Evolutionary conservation across 176 grass and related monocot species (phyloP), one percentile per base, ranked within the genome.

Genomic region (Carex pumila): DNA sequence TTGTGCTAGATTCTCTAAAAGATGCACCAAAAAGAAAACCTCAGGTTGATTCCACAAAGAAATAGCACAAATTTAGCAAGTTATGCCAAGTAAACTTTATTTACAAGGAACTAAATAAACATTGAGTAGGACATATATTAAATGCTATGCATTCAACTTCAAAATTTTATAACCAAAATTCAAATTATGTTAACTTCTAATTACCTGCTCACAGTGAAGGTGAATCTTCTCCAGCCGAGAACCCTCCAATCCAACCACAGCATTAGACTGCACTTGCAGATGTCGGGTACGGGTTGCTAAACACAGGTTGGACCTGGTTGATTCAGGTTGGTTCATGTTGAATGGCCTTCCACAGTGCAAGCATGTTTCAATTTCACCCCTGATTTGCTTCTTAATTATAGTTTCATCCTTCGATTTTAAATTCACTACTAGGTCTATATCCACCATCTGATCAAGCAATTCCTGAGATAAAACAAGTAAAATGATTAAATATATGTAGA

Each of bases 371-470:
- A 90, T 89, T 30, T 90, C 86, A 2, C 85, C 84, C 32, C 65
- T 87, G 14, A 88, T 91, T 15, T 88, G 84, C 65, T 89, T 90
- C 85, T 95, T 99, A 88, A 95, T 85, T 50, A 92, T 86, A 53
- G 89, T 93, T 53, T 95, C 84, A 63, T 92, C 91, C 22, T 84
- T 84, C 21, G 87, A 99, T 89, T 99, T 99, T 83, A 99, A 95
- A 87, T 99, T 99, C 85, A 99, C 86, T 85, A 95, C 93, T 69
- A 99, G 77, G 63, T 99, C 90, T 30, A 99, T 88, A 45, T 95
- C 88, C 15, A 91, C 88, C 76, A 99, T 95, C 84, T 95, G 86
- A 84, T 99, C 93, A 68, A 99, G 96, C 66, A 99, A 91, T 86
- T 99, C 96, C 96, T 73, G 61, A 52, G 15, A 66, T 13, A 19